Conservation (phyloP, 306 rosid species). For the Lupinus albus region DNA sequence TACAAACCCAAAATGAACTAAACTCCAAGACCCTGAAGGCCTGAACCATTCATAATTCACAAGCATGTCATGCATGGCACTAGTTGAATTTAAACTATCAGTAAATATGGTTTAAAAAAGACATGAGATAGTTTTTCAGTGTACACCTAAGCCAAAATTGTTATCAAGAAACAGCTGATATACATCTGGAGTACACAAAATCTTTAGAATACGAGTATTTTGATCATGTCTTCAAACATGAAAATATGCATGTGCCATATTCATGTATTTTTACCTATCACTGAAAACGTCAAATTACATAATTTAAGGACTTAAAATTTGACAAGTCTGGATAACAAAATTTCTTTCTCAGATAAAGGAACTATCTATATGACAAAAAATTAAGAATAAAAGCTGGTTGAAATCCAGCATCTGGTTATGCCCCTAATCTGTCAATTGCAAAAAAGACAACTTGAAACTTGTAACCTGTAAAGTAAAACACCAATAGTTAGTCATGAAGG, state of each 20-base stretch:
- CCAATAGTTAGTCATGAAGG: constrained; percentile 21
- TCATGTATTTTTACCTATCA: constrained; percentile 20
- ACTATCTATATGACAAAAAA: constrained; percentile 34
- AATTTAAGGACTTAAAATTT: constrained; percentile 14
- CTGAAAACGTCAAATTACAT: constrained; percentile 35
- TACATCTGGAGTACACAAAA: neutral
- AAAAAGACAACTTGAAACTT: constrained; percentile 1
- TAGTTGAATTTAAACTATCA: neutral
- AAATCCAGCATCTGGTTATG: constrained; percentile 29
- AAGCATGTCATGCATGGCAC: neutral
- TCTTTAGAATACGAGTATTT: neutral
- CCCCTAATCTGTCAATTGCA: constrained; percentile 38
- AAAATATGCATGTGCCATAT: constrained; percentile 10
- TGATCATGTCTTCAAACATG: constrained; percentile 21
- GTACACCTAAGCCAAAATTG: too few species aligned
- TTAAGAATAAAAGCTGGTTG: constrained; percentile 28
- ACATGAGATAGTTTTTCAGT: neutral
- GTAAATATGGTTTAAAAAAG: neutral
- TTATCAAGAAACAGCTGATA: neutral
- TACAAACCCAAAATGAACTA: neutral
- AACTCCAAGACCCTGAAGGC: neutral
- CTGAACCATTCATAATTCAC: neutral
- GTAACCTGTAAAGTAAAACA: constrained; percentile 30
- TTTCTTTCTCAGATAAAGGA: neutral
- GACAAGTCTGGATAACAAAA: constrained; percentile 35